Percentiles rank a stretch among this genome's conserved stretches.
These are phyloP conservation scores for Begonia masoniana DNA, from an alignment of 306 rosid genomes.

Conservation along the genomic window DNA sequence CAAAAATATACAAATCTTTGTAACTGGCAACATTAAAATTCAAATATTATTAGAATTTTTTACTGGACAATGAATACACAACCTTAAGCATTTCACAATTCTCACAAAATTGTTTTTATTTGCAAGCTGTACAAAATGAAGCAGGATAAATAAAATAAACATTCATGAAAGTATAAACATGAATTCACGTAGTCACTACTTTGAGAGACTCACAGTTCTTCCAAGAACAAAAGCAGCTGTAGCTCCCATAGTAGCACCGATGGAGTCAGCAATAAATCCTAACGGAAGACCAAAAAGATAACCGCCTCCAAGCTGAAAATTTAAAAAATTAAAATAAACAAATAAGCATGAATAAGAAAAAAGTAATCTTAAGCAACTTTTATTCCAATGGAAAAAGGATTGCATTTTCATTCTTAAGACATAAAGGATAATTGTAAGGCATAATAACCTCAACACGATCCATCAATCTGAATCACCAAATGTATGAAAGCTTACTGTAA, in stretches of 20 bases:
- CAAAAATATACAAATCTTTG: neutral
- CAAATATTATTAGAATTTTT: no score
- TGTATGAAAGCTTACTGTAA: no score
- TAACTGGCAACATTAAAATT: no score
- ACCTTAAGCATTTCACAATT: no score
- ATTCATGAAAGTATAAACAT: neutral
- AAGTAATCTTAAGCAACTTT: neutral
- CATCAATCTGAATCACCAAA: no score
- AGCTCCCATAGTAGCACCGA: slow-evolving; percentile 79
- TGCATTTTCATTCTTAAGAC: neutral
- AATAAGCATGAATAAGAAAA: neutral
- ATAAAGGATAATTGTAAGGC: no score
- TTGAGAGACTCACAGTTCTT: slow-evolving; percentile 56
- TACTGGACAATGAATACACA: no score
- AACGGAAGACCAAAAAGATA: slow-evolving; percentile 79
- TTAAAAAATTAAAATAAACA: slow-evolving; percentile 4
- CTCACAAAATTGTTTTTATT: neutral
- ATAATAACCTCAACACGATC: no score
- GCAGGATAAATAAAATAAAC: neutral
- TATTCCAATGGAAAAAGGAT: neutral
- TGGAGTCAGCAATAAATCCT: slow-evolving; percentile 73
- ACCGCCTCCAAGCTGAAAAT: slow-evolving; percentile 82
- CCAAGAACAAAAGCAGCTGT: slow-evolving; percentile 83
- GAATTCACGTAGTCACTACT: neutral
- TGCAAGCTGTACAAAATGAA: neutral